A percentile compares a stretch with the other conserved stretches of the same genome.
phyloP scores from a whole-genome alignment of 225 moss, liverwort and hornwort genomes.

The Takakia lepidozioides region DNA sequence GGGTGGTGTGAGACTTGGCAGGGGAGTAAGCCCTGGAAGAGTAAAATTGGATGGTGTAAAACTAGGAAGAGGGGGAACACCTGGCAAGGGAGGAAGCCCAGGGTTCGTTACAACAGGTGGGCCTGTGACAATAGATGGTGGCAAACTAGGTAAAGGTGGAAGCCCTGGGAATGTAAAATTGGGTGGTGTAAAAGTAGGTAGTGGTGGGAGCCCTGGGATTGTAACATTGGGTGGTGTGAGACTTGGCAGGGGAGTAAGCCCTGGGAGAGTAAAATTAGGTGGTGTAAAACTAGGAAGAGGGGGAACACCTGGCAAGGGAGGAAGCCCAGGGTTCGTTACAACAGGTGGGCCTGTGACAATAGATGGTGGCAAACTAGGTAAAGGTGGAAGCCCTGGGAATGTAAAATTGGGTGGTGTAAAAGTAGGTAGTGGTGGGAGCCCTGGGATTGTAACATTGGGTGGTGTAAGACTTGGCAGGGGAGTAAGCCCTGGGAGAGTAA shows the following conservation, averaged over 20 bases:
- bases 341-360: no score
- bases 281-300: not conserved
- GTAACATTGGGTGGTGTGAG: not conserved
- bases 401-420: conserved; percentile 1
- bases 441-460: conserved; percentile 18
- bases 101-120: not conserved
- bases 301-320: not conserved
- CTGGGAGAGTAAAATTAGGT: not conserved
- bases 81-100: not conserved
- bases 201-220: not conserved
- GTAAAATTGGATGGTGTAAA: not conserved
- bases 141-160: no score
- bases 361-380: not conserved
- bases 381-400: not conserved
- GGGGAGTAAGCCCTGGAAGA: not conserved
- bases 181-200: not conserved
- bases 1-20: not conserved
- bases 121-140: not conserved
- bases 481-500: no score
- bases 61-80: not conserved
- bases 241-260: not conserved
- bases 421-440: conserved; percentile 1
- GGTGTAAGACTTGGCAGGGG: not conserved
- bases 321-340: not conserved
- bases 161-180: not conserved